Base-by-base conservation (phyloP, 371 early-diverging fungal species). In the Saksenaea vasiformis region DNA sequence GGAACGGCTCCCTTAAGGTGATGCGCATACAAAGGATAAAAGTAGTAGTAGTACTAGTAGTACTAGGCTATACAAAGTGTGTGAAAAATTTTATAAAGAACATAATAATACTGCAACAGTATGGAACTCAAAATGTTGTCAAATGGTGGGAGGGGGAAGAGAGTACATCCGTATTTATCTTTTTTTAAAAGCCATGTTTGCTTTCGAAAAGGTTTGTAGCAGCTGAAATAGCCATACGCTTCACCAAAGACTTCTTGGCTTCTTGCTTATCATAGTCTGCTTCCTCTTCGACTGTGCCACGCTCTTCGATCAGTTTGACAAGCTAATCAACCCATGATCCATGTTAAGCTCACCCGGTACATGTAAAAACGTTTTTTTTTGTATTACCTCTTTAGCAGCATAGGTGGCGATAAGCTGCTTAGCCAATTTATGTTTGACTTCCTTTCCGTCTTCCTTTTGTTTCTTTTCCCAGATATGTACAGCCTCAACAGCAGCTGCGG, bases 401-500 rank as follows among this genome's bases (percentile, higher is more conserved):
- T 77, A 66, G 35, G 55, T 77, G 44, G 85, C 85, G 67, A 87
- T 73, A 56, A 79, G 27, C 62, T 85, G 74, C 69, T 87, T 87
- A 54, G 80, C 73, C 1, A 76, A 47, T 19, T 71, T 67, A 61
- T 82, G 80, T 35, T 65, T 68, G 51, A 71, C 78, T 9, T 65
- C 70, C 56, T 79, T 57, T 34, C 78, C 76, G 5, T 71, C 59
- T 35, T 65, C 70, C 59, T 77, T 74, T 58, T 77, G 66, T 39
- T 72, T 65, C 28, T 70, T 65, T 64, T 85, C 85, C 65, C 74
- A 76, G n/a, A 67, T 35, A 57, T 74, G 78, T 44, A 84, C 78
- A 26, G 87, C 87, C 31, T 82, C 82, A 38, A 79, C 85, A n/a
- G 82, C 85, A 44, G 81, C 87, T 28, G 87, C 87, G 53, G 84